A percentile compares a stretch with the other conserved stretches of the same genome.
phyloP scores from a whole-genome alignment of 441 rosid species.

The Brassica balearica region DNA sequence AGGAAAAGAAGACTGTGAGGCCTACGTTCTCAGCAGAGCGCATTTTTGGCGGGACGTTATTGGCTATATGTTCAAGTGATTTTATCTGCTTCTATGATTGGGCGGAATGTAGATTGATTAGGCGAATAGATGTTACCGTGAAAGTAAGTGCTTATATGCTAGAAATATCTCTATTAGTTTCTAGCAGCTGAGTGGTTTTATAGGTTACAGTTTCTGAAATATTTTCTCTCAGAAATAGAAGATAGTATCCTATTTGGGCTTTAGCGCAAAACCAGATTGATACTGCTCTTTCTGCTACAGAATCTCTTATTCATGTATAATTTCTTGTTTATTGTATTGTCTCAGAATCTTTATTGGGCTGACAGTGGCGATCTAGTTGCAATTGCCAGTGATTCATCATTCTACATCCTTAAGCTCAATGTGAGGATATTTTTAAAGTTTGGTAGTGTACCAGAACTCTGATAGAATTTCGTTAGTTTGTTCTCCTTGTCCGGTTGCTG shows the following conservation, averaged over 20 bases:
- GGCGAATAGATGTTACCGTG: constrained; percentile 94
- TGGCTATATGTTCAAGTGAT: constrained; percentile 99
- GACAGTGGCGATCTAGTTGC: constrained; percentile 98
- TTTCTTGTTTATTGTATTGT: constrained; percentile 41
- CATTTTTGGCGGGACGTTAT: constrained; percentile 85
- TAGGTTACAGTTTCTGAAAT: constrained; percentile 8
- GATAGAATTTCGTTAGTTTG: constrained; percentile 16
- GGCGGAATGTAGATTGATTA: constrained; percentile 97
- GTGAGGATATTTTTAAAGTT: constrained; percentile 51
- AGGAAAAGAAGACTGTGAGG: constrained; percentile 90
- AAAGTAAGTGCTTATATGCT: constrained; percentile 63
- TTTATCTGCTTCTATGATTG: constrained; percentile 99
- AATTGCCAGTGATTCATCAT: constrained; percentile 95
- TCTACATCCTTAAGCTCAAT: constrained; percentile 94
- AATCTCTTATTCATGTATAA: constrained; percentile 23
- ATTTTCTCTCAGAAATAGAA: not conserved
- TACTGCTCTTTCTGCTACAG: constrained; percentile 28
- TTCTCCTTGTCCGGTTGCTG: constrained; percentile 12
- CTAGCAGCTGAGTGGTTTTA: constrained; percentile 10
- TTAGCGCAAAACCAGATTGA: constrained; percentile 22
- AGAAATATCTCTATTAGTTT: constrained; percentile 18
- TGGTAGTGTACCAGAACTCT: constrained; percentile 26
- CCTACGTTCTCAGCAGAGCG: constrained; percentile 96
- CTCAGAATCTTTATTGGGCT: constrained; percentile 97
- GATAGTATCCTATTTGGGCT: constrained; percentile 12